A percentile compares a stretch with the other conserved stretches of the same genome.
phyloP scores from a whole-genome alignment of 2,329 filamentous ascomycete species.

The Penicillium sp. region DNA sequence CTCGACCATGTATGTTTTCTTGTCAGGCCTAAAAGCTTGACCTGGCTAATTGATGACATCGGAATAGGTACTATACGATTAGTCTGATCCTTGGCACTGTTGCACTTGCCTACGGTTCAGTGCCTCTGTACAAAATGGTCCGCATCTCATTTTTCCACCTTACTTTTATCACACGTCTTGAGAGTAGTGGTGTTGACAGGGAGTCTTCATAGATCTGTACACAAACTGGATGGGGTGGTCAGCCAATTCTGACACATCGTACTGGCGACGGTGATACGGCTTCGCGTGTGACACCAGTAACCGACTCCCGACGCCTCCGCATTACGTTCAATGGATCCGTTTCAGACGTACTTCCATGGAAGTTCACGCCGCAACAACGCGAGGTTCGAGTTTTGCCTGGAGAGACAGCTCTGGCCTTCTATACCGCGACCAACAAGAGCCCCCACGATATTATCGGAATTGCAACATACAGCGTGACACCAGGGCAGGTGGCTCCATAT shows the following conservation, averaged over 20 bases:
- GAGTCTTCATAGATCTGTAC: slow-evolving; percentile 41
- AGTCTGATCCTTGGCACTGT: slow-evolving; percentile 59
- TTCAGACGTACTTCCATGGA: slow-evolving; percentile 93
- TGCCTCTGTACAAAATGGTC: slow-evolving; percentile 64
- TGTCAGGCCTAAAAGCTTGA: slow-evolving; percentile 1
- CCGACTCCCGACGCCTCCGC: slow-evolving; percentile 73
- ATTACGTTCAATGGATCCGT: slow-evolving; percentile 96
- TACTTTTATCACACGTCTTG: neutral
- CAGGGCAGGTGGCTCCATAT: slow-evolving; percentile 90
- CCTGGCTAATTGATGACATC: slow-evolving; percentile 3
- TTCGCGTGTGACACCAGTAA: slow-evolving; percentile 72
- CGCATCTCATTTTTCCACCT: slow-evolving; percentile 1
- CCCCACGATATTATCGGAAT: slow-evolving; percentile 94
- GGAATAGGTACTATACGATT: slow-evolving; percentile 54
- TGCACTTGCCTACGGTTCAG: slow-evolving; percentile 59
- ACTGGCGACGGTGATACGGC: slow-evolving; percentile 64
- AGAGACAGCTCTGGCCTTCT: slow-evolving; percentile 95
- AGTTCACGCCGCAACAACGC: slow-evolving; percentile 92
- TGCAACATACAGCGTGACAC: slow-evolving; percentile 94
- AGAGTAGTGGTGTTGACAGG: neutral
- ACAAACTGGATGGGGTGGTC: slow-evolving; percentile 72
- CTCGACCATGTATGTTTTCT: slow-evolving; percentile 46
- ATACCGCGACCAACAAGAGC: slow-evolving; percentile 89
- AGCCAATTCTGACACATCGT: slow-evolving; percentile 75
- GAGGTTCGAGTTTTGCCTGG: slow-evolving; percentile 93